phyloP scores from a whole-genome alignment of 768 basidiomycete genomes.

The Gloeophyllum trabeum region DNA sequence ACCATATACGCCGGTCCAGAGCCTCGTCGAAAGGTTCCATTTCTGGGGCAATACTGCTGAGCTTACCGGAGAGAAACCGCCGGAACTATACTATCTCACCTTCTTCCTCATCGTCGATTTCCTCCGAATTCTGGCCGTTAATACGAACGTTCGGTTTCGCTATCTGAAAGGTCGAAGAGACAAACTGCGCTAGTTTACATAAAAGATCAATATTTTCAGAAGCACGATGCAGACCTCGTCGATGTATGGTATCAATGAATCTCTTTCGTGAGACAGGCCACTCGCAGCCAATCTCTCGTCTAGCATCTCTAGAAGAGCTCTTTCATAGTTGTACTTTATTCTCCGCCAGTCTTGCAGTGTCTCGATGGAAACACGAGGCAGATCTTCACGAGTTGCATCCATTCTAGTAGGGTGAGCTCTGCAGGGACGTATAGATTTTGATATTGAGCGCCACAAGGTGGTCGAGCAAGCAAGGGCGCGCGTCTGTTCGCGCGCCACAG shows the following conservation, averaged over 20 bases:
- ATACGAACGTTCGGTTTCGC: slow-evolving; percentile 66
- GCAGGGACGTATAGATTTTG: too few relatives aligned
- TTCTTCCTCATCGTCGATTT: slow-evolving; percentile 42
- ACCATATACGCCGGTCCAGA: slow-evolving; percentile 76
- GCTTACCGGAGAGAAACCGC: too few relatives aligned
- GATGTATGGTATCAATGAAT: slow-evolving; percentile 31
- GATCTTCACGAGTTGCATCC: slow-evolving; percentile 27
- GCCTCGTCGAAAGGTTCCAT: slow-evolving; percentile 82
- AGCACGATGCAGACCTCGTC: slow-evolving; percentile 2
- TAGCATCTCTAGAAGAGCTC: slow-evolving; percentile 32
- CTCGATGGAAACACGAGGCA: slow-evolving; percentile 50
- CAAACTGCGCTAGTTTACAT: slow-evolving; percentile 28
- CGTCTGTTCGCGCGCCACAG: too few relatives aligned
- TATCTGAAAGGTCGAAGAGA: slow-evolving; percentile 49
- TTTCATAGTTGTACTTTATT: slow-evolving; percentile 40
- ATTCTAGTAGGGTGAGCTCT: slow-evolving; percentile 4
- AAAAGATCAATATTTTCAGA: neutral
- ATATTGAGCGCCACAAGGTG: too few relatives aligned
- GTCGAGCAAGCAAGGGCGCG: too few relatives aligned
- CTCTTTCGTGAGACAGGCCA: slow-evolving; percentile 30
- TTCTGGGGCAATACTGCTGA: slow-evolving; percentile 5
- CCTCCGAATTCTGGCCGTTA: slow-evolving; percentile 69
- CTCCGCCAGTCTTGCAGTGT: slow-evolving; percentile 56
- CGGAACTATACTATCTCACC: slow-evolving; percentile 26
- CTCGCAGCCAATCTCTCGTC: slow-evolving; percentile 32